Base-by-base conservation (phyloP, 2,329 filamentous ascomycete species). In the Beauveria rudraprayagi region DNA sequence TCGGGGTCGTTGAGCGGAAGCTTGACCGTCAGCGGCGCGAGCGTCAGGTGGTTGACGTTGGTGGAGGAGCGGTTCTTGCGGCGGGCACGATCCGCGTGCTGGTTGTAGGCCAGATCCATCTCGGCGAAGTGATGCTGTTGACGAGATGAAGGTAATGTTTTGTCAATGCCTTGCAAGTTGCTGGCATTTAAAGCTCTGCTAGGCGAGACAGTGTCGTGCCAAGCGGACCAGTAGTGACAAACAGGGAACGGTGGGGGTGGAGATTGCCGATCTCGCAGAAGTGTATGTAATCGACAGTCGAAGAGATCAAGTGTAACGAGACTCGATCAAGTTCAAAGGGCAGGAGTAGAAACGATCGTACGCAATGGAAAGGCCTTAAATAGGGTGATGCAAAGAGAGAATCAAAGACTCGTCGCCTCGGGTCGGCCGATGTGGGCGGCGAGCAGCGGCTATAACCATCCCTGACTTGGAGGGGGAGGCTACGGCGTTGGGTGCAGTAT, bases 21-120 rank as follows among this genome's bases (percentile, higher is more conserved):
- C 69, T 82, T 83, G 56, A 81, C 78, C 26, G 85, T 87, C 60
- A 88, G 74, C 30, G 85, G 85, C n/a, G 83, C 85, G 62, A 88
- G 83, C 16, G 82, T 80, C 62, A 86, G 78, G 66, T 85, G 81
- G 67, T 82, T 81, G 64, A 86, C 75, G 71, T 81, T 85, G 54
- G 79, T 82, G 30, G 78, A 78, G 24, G 84, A 86, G 66, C 81
- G 79, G 67, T 80, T 82, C 73, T 84, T 83, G 65, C 82, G 82
- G 63, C 83, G 78, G 50, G 79, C 76, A 65, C 81, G 79, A 66
- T 79, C 80, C 57, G 83, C 76, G 69, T 86, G 82, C 65, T 84
- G 83, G 64, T 83, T 83, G 70, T 84, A 86, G 62, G 82, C 81
- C 64, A 80, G 76, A 65, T 87, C 84, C 84, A 87, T 84, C 61